Conservation (phyloP, 2,329 filamentous ascomycete species). For the Trichophyton schoenleinii region DNA sequence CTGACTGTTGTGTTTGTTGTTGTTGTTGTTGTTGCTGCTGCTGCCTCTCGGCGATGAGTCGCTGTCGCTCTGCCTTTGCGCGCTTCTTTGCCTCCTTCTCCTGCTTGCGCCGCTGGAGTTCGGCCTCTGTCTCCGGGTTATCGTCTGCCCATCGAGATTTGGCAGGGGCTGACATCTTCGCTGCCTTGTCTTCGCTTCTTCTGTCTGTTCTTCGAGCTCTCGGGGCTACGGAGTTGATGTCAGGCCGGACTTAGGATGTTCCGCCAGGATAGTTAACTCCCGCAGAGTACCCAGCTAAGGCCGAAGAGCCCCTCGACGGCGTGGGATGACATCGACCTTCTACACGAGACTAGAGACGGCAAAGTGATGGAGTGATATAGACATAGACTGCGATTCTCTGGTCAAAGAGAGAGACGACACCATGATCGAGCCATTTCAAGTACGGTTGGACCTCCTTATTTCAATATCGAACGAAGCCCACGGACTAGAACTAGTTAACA, state of each 20-base stretch:
- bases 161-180: conserved; percentile 45
- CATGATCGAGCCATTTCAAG: conserved; percentile 38
- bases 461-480: background rate
- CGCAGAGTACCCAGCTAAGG: background rate
- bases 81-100: conserved; percentile 87
- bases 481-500: background rate
- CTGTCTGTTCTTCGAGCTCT: background rate
- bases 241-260: background rate
- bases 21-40: conserved; percentile 21
- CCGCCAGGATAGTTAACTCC: background rate
- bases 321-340: too few relatives aligned
- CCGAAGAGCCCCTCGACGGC: background rate
- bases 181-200: background rate
- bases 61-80: conserved; percentile 68
- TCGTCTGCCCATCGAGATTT: conserved; percentile 82
- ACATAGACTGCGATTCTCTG: background rate
- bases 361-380: background rate
- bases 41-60: conserved; percentile 45
- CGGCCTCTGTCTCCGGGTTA: conserved; percentile 64
- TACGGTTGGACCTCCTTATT: conserved; percentile 11
- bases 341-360: too few relatives aligned
- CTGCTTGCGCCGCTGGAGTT: conserved; percentile 54
- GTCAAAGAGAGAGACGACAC: conserved; percentile 6
- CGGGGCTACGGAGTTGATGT: background rate
- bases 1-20: conserved; percentile 19